Percentiles rank a stretch among this genome's conserved stretches.
These are phyloP conservation scores for Knoxia roxburghii DNA, from an alignment of 257 asterid species.

Conservation along the genomic window DNA sequence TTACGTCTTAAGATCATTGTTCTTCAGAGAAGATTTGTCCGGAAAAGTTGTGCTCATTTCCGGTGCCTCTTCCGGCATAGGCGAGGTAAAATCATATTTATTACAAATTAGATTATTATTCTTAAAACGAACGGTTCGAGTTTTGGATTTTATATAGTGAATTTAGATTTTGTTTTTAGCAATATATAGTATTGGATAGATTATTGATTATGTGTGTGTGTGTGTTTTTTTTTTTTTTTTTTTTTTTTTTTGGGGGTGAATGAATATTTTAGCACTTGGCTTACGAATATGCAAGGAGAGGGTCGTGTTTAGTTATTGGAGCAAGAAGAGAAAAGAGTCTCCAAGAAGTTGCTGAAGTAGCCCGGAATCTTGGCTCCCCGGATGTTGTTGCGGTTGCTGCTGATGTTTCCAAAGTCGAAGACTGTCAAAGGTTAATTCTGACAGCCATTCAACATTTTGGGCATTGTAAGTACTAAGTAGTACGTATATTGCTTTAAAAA, in stretches of 20 bases:
- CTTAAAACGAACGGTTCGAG: no score
- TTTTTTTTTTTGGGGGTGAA: neutral
- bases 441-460: constrained; percentile 50
- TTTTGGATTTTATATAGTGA: no score
- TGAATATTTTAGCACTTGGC: constrained; percentile 45
- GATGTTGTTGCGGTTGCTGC: constrained; percentile 35
- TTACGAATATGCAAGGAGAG: constrained; percentile 66
- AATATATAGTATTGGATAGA: no score
- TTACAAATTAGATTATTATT: neutral
- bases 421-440: constrained; percentile 46
- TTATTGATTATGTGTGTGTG: no score
- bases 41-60: constrained; percentile 63
- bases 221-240: no score
- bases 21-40: constrained; percentile 41
- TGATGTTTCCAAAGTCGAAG: constrained; percentile 48
- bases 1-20: constrained; percentile 30
- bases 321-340: constrained; percentile 58
- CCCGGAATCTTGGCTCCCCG: constrained; percentile 54
- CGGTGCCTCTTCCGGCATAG: constrained; percentile 79
- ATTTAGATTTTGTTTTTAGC: no score
- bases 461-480: constrained; percentile 29
- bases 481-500: no score
- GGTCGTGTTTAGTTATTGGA: constrained; percentile 57
- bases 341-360: constrained; percentile 49
- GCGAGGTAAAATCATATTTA: constrained; percentile 41